Conservation (phyloP, 768 basidiomycete genomes). For the Lactarius psammicola region DNA sequence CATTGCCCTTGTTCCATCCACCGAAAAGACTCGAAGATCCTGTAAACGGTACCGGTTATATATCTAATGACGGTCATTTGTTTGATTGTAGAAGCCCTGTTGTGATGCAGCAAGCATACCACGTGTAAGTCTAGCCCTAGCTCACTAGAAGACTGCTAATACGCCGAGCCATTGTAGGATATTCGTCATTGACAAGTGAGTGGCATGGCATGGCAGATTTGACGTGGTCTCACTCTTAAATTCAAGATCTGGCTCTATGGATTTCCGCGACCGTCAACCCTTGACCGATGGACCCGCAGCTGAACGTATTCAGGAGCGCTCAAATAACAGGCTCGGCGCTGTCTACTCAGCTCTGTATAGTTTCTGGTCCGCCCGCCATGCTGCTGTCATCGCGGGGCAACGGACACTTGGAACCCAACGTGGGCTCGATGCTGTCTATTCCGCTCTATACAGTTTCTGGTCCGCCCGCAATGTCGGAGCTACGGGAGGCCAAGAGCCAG, state of each 20-base stretch:
- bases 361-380: constrained; percentile 55
- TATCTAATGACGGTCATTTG: constrained; percentile 56
- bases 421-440: constrained; percentile 47
- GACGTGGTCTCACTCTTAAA: neutral
- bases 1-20: constrained; percentile 52
- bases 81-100: constrained; percentile 55
- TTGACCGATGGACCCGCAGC: constrained; percentile 44
- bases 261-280: constrained; percentile 41
- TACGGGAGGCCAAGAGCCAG: constrained; percentile 27
- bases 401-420: constrained; percentile 2
- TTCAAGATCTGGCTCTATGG: constrained; percentile 54
- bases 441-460: constrained; percentile 55
- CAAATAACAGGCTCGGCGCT: constrained; percentile 54
- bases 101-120: constrained; percentile 52
- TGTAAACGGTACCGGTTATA: constrained; percentile 41
- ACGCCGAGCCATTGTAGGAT: constrained; percentile 37
- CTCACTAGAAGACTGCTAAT: neutral
- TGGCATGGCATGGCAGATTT: neutral
- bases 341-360: constrained; percentile 54
- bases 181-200: constrained; percentile 52
- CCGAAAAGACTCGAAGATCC: constrained; percentile 34
- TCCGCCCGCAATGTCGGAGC: constrained; percentile 43
- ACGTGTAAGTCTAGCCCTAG: constrained; percentile 46
- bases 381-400: constrained; percentile 35
- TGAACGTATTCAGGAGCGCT: constrained; percentile 36